Evolutionary conservation across 192 early-diverging fungal species (phyloP), one percentile per base, ranked within the genome.

Genomic region (Coemansia sp.): DNA sequence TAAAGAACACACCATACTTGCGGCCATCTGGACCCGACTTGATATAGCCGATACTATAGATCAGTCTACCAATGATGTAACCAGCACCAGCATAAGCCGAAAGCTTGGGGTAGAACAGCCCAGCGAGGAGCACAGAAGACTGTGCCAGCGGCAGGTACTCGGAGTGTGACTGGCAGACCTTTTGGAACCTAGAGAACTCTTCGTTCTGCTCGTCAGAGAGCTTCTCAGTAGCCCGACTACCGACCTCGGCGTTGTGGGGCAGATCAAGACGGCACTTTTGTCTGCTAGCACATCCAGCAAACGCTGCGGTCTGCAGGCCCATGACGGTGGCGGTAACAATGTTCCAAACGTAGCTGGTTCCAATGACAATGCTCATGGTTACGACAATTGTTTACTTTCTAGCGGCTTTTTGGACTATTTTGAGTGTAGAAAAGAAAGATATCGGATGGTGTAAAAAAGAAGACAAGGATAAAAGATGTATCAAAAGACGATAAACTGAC

Each of bases 301-400:
- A 67, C 24, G 62, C 58, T 0, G 64, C 71, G 4, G 71, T 50
- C 29, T 74, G 71, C 30, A 74, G 52, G 2, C 64, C 64, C 71
- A 74, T 66, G 38, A 65, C 71, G 3, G 71, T 67, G 4, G 71
- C 71, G 9, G 71, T 42, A 13, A 73, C 63, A 28, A 73, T 66
- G 55, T 73, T 73, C 70, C 70, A 73, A 17, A 73, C 70, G 46
- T 73, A 73, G 59, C 58, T 62, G 55, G 70, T 73, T 13, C 70
- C 70, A 15, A 73, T 73, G 33, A 73, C 70, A 20, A 73, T 66
- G 47, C 63, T 66, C 70, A 73, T 73, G 19, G 13, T 57, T 60
- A n/a, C n/a, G n/a, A n/a, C n/a, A n/a, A n/a, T n/a, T n/a, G n/a
- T n/a, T n/a, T n/a, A n/a, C n/a, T n/a, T n/a, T 23, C 3, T 33